Percentiles rank a stretch among this genome's conserved stretches.
These are phyloP conservation scores for Golubevia pallescens DNA, from an alignment of 1,284 basidiomycete genomes.

Conservation along the genomic window DNA sequence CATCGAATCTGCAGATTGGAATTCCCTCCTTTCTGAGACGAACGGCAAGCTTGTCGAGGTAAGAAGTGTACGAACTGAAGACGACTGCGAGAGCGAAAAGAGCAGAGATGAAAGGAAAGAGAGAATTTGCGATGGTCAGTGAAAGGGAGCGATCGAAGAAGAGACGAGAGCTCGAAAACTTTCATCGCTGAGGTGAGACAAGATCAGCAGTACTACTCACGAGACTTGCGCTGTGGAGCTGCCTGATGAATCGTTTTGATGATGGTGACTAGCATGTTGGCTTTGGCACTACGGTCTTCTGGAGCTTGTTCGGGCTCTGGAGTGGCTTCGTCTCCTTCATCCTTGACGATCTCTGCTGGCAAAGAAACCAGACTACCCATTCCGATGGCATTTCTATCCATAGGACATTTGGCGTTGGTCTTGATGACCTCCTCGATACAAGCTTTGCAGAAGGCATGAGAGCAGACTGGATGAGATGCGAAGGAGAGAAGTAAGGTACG, in stretches of 20 bases:
- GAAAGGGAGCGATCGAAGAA: too few relatives aligned
- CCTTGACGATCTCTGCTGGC: conserved; percentile 2
- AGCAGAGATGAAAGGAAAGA: not conserved
- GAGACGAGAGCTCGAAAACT: too few relatives aligned
- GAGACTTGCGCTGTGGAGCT: conserved; percentile 30
- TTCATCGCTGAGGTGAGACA: conserved; percentile 2
- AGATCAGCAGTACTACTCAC: conserved; percentile 18
- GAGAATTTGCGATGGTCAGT: not conserved
- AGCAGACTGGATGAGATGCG: not conserved
- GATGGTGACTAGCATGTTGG: conserved; percentile 22
- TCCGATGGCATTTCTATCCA: conserved; percentile 13
- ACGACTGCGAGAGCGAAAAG: not conserved
- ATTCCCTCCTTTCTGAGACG: conserved; percentile 14
- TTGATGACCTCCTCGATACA: conserved; percentile 13
- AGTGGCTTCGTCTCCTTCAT: conserved; percentile 7
- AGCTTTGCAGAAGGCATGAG: conserved; percentile 15
- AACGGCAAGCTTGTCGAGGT: conserved; percentile 15
- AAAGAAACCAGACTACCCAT: conserved; percentile 10
- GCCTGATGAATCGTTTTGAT: conserved; percentile 26
- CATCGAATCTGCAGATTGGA: conserved; percentile 12
- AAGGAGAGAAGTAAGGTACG: too few relatives aligned
- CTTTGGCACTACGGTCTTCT: conserved; percentile 14
- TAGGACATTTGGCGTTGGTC: conserved; percentile 11
- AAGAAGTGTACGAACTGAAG: conserved; percentile 16
- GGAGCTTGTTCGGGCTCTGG: not conserved